These are phyloP conservation scores for Coccomyxa subellipsoidea DNA, from an alignment of 163 green algal species.

Conservation along the genomic window DNA sequence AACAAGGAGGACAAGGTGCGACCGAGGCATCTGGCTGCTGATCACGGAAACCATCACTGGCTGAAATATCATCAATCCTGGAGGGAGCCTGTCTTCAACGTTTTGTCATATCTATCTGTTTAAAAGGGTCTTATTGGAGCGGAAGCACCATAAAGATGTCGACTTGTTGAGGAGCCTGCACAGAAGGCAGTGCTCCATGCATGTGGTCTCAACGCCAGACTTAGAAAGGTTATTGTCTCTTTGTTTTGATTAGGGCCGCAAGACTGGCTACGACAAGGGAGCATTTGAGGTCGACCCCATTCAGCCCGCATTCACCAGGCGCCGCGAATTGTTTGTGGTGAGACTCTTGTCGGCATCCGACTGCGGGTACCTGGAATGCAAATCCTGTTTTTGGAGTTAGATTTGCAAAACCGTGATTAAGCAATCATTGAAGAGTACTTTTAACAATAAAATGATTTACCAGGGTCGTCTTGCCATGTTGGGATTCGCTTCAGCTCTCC, in stretches of 20 bases:
- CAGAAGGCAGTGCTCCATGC: background rate
- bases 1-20: conserved; percentile 19
- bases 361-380: background rate
- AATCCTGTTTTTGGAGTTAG: no score
- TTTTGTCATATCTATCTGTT: background rate
- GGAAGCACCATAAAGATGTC: no score
- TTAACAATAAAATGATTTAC: conserved; percentile 30
- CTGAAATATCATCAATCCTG: background rate
- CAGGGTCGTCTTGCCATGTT: conserved; percentile 73
- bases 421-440: background rate
- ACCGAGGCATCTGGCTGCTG: background rate
- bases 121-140: no score
- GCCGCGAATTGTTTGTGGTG: conserved; percentile 21
- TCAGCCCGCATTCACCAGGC: conserved; percentile 21
- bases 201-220: background rate
- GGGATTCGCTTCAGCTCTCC: conserved; percentile 53
- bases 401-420: no score
- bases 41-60: background rate
- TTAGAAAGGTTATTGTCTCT: background rate
- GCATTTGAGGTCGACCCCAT: conserved; percentile 22
- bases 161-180: background rate
- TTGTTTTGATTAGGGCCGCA: background rate
- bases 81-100: background rate
- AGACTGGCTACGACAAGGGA: conserved; percentile 18
- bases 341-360: background rate